Evolutionary conservation across 306 rosid genomes (phyloP).

Genomic region (Gynostemma pentaphyllum): DNA sequence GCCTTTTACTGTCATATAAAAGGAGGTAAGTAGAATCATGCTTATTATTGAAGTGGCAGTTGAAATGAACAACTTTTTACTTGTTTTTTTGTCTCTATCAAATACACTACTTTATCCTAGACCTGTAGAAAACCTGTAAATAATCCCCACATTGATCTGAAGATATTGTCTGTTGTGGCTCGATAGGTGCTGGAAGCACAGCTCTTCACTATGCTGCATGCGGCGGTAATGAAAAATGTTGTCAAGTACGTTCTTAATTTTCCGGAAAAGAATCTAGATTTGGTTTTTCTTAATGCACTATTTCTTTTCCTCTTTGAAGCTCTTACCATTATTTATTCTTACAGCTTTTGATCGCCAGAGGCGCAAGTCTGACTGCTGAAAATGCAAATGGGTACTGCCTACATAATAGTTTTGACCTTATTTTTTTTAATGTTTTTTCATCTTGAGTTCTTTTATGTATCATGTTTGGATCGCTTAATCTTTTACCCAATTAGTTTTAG

Average conservation of each 20-base stretch:
- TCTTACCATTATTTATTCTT: conserved; percentile 14
- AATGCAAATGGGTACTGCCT: conserved; percentile 64
- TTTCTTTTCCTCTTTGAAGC: conserved; percentile 10
- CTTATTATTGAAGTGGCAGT: not conserved
- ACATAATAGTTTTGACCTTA: conserved; percentile 7
- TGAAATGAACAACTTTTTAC: not conserved
- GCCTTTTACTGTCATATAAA: not conserved
- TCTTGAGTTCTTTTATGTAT: not conserved
- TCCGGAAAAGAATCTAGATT: not conserved
- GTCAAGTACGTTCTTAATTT: conserved; percentile 46
- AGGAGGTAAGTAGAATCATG: not conserved
- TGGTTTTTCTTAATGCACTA: not conserved
- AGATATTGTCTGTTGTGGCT: conserved; percentile 10
- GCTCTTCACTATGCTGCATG: conserved; percentile 97
- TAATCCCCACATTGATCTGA: not conserved
- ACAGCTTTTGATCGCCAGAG: conserved; percentile 70
- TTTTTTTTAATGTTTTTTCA: not conserved
- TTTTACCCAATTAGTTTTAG: not conserved
- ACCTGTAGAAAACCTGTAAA: not conserved
- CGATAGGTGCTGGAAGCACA: conserved; percentile 84
- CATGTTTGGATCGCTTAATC: not conserved
- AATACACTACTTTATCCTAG: not conserved
- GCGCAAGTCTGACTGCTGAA: conserved; percentile 63
- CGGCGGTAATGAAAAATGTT: conserved; percentile 94
- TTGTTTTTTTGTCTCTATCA: not conserved